Evolutionary conservation across 1,284 basidiomycete genomes (phyloP).

Genomic region (Marasmius oreades): DNA sequence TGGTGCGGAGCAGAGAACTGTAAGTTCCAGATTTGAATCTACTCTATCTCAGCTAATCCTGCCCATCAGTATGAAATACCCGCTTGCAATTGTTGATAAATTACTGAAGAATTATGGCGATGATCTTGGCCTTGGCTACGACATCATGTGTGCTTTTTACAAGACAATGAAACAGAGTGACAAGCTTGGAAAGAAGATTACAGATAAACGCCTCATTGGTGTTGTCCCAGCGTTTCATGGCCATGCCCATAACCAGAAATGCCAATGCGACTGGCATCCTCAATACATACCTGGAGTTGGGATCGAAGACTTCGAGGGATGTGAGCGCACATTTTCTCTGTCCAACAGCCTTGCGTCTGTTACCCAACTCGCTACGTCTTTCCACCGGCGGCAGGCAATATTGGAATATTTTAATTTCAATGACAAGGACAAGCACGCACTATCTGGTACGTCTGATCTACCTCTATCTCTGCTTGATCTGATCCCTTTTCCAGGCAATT

Average conservation of each 20-base stretch:
- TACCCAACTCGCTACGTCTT: slow-evolving; percentile 21
- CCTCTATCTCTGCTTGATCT: background rate
- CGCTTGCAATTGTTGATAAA: slow-evolving; percentile 1
- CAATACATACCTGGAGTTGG: slow-evolving; percentile 26
- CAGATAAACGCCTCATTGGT: slow-evolving; percentile 13
- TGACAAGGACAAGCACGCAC: slow-evolving; percentile 19
- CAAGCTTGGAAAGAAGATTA: slow-evolving; percentile 20
- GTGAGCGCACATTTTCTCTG: slow-evolving; percentile 28
- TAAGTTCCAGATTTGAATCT: slow-evolving; percentile 16
- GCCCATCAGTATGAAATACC: slow-evolving; percentile 6
- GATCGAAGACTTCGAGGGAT: slow-evolving; percentile 31
- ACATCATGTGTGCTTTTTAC: slow-evolving; percentile 4
- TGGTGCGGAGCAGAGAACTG: slow-evolving; percentile 34
- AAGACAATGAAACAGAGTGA: background rate
- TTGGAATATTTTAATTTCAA: slow-evolving; percentile 17
- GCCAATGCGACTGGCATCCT: slow-evolving; percentile 30
- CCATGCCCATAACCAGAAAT: slow-evolving; percentile 29
- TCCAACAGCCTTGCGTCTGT: slow-evolving; percentile 27
- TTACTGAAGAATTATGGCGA: background rate
- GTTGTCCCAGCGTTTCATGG: slow-evolving; percentile 27
- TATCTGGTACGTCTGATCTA: slow-evolving; percentile 10
- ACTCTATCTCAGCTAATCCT: background rate
- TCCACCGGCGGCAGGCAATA: slow-evolving; percentile 25
- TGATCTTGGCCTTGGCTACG: background rate
- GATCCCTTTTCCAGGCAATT: background rate